Conservation (phyloP, 768 basidiomycete genomes). For the Fistulinella prunicolor region DNA sequence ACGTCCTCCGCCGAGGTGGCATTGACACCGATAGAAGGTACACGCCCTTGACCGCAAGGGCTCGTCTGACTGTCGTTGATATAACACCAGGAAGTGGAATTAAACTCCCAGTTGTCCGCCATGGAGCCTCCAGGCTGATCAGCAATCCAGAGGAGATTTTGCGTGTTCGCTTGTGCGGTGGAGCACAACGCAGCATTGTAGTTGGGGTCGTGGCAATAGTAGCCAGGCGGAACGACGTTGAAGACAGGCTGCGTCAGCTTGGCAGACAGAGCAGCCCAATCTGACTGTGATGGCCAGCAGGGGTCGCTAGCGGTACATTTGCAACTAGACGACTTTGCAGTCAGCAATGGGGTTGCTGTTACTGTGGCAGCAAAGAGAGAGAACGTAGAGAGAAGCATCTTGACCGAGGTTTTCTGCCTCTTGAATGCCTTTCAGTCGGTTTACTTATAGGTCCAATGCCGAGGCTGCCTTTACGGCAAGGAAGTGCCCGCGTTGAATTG, state of each 20-base stretch:
- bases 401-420: neutral
- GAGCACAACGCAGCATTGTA: neutral
- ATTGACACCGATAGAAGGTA: neutral
- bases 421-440: neutral
- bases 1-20: neutral
- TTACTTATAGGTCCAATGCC: neutral
- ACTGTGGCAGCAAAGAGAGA: neutral
- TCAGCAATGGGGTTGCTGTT: neutral
- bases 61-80: neutral
- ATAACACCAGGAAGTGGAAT: neutral
- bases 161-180: neutral
- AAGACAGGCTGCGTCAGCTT: neutral
- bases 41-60: neutral
- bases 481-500: too few species aligned
- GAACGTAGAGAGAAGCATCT: neutral
- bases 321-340: neutral
- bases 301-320: neutral
- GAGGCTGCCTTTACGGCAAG: too few species aligned
- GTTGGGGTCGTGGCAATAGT: slow-evolving; percentile 1
- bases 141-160: neutral
- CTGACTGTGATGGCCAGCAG: neutral
- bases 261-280: neutral
- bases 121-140: neutral
- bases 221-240: neutral
- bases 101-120: neutral